Evolutionary conservation across 2,329 filamentous ascomycete species (phyloP), one percentile per base, ranked within the genome.

Genomic region (Stylonectria norvegica): DNA sequence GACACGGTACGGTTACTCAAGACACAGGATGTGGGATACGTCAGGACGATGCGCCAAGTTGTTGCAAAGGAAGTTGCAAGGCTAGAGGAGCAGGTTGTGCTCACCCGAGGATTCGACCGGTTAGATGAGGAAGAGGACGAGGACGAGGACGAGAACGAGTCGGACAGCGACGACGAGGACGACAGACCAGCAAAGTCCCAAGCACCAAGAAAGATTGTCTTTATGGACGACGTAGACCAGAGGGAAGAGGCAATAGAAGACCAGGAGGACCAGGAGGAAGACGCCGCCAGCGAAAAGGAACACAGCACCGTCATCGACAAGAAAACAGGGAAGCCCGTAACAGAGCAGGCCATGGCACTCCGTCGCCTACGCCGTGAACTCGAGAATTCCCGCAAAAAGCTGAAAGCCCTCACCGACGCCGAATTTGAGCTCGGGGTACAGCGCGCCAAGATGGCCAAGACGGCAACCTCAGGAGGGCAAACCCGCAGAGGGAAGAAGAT

Each of bases 1-100:
- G 77, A 84, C 16, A 71, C 72, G 1, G 77, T 81, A 17, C 70
- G 81, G 15, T 65, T 85, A 16, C 72, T 85, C 48, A 86, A 85
- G 68, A 85, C 81, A 2, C 82, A 86, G 62, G 82, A 86, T 55
- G 60, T 82, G 20, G 80, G 75, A 3, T 85, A 85, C 58, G 60
- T 85, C 18, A 67, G 81, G 46, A 81, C 79, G 16, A 76, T 79
- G 69, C 68, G 76, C 41, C 82, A 81, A 49, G 70, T 80, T 18
- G 70, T 75, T 4, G 58, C 66, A 42, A 82, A 81, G 56, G 78
- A 85, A 49, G 73, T 81, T 2, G 66, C 67, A 28, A 62, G 55
- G 38, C 57, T 85, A 18, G 73, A 82, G 63, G 69, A 78, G 61
- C 68, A 73, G 43, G 65, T 75, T 2, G 66, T 78, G 7, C 57